These are phyloP conservation scores for Metarhizium sp. DNA, from an alignment of 2,329 filamentous ascomycete species.

Conservation along the genomic window DNA sequence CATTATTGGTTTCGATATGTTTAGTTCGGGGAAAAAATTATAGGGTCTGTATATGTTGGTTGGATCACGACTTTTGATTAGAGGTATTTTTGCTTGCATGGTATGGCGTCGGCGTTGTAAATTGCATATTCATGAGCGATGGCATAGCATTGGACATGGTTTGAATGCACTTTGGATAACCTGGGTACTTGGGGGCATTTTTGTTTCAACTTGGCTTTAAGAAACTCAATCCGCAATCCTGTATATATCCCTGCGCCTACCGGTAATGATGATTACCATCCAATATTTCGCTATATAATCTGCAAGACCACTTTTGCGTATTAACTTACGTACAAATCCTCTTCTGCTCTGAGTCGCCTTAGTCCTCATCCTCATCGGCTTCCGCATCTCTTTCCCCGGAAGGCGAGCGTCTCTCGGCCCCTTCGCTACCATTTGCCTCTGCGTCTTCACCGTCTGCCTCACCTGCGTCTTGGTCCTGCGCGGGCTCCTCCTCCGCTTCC, in stretches of 20 bases:
- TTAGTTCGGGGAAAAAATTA: conserved; percentile 15
- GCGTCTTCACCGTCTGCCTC: conserved; percentile 18
- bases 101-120: neutral
- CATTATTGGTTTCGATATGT: conserved; percentile 42
- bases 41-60: neutral
- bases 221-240: neutral
- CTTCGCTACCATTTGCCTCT: conserved; percentile 12
- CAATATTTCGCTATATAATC: neutral
- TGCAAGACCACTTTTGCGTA: neutral
- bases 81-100: neutral
- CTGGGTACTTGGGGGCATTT: neutral
- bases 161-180: neutral
- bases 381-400: conserved; percentile 32
- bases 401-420: conserved; percentile 16
- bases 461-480: conserved; percentile 15
- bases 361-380: conserved; percentile 33
- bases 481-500: conserved; percentile 23
- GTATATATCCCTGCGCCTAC: neutral
- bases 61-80: neutral
- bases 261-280: neutral
- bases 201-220: neutral
- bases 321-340: neutral
- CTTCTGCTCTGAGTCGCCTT: conserved; percentile 12
- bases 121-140: neutral
- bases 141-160: neutral